These are phyloP conservation scores for Nicotiana attenuata DNA, from an alignment of 257 asterid genomes.

Conservation along the genomic window DNA sequence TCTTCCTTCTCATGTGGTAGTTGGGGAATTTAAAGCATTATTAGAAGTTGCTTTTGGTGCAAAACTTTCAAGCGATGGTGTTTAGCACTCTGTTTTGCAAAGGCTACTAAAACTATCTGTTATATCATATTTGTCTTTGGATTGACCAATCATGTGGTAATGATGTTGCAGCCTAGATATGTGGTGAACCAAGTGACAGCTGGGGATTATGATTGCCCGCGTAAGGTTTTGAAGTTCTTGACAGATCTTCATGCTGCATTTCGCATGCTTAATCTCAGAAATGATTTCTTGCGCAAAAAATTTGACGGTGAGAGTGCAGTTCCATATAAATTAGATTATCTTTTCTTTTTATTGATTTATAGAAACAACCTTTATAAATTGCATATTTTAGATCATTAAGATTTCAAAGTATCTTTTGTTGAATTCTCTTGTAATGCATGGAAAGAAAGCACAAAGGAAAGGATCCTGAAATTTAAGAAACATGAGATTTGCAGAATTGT, in stretches of 20 bases:
- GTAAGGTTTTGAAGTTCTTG: slow-evolving; percentile 75
- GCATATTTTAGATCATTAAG: neutral
- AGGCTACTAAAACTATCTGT: neutral
- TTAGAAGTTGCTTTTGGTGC: neutral
- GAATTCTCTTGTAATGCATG: neutral
- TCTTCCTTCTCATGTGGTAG: neutral
- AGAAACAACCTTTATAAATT: neutral
- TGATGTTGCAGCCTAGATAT: slow-evolving; percentile 80
- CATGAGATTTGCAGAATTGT: neutral
- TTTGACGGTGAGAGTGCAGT: slow-evolving; percentile 63
- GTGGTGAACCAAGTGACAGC: slow-evolving; percentile 97
- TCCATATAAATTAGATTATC: neutral
- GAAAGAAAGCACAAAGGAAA: neutral
- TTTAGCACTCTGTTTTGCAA: neutral
- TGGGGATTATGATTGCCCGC: slow-evolving; percentile 92
- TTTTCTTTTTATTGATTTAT: neutral
- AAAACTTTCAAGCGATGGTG: neutral
- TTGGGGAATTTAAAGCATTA: neutral
- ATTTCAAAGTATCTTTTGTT: neutral
- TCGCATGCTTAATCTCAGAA: slow-evolving; percentile 97
- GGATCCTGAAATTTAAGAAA: neutral
- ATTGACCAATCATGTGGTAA: neutral
- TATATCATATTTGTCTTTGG: neutral
- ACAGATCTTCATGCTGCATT: slow-evolving; percentile 91
- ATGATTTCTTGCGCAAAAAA: slow-evolving; percentile 91